A percentile compares a stretch with the other conserved stretches of the same genome.
Conservation (phyloP, 208 protist genomes). For the Acanthamoeba culbertsoni region DNA sequence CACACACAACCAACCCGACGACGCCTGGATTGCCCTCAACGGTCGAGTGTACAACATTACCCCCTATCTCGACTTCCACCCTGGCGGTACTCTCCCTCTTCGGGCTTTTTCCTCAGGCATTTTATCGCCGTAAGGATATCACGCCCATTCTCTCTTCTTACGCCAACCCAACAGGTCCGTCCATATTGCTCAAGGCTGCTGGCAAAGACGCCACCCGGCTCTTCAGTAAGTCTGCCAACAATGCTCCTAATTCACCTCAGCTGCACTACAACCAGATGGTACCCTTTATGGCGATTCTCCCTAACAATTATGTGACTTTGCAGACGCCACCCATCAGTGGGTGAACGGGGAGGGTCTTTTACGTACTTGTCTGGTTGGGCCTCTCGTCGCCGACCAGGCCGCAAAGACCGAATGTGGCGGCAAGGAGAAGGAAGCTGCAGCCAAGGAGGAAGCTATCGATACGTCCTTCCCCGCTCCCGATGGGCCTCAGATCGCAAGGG, state of each 20-base stretch:
- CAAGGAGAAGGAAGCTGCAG: neutral
- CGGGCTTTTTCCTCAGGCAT: too few relatives aligned
- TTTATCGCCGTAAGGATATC: neutral
- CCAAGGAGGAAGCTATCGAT: neutral
- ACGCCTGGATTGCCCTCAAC: neutral
- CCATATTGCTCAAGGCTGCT: neutral
- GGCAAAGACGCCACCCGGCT: neutral
- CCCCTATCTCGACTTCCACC: neutral
- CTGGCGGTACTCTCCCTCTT: neutral
- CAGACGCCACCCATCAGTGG: conserved; percentile 7
- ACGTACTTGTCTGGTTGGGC: neutral
- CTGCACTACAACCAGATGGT: too few relatives aligned
- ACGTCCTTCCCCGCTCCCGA: neutral
- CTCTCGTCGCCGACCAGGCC: neutral
- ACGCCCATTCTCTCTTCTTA: neutral
- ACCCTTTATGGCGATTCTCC: neutral
- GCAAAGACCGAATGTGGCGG: too few relatives aligned
- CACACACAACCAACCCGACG: neutral
- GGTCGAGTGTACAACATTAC: conserved; percentile 13
- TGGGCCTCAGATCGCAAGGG: neutral
- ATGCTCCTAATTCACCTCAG: too few relatives aligned
- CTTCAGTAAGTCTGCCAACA: neutral
- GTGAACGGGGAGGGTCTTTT: neutral
- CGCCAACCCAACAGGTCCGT: neutral
- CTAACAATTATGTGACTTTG: neutral